Conservation (phyloP, 83 land plant species). For the Diphasiastrum complanatum region DNA sequence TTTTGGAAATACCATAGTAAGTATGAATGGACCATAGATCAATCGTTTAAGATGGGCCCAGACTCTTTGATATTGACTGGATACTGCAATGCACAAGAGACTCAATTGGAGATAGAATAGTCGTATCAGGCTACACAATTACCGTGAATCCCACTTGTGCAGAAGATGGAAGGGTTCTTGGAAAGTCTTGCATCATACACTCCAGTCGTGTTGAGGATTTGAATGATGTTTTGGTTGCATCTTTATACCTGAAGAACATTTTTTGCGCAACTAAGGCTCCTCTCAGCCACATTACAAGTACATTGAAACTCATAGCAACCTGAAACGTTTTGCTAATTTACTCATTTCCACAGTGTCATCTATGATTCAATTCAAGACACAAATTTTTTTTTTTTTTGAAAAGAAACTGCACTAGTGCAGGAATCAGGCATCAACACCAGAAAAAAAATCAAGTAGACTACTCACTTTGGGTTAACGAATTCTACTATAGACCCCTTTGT, state of each 20-base stretch:
- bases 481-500: constrained; percentile 83
- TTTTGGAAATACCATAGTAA: too few relatives aligned
- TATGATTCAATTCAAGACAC: too few relatives aligned
- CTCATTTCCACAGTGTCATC: too few relatives aligned
- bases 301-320: background rate
- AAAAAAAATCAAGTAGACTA: background rate
- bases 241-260: constrained; percentile 63
- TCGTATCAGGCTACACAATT: too few relatives aligned
- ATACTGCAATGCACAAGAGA: too few relatives aligned
- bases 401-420: too few relatives aligned
- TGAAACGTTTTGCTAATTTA: constrained; percentile 11
- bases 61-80: too few relatives aligned
- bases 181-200: constrained; percentile 99
- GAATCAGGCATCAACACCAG: background rate
- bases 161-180: constrained; percentile 72
- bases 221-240: constrained; percentile 69
- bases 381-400: too few relatives aligned
- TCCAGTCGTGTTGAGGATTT: constrained; percentile 92
- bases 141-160: constrained; percentile 94
- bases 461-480: constrained; percentile 92
- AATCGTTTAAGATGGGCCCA: too few relatives aligned
- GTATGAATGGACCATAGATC: too few relatives aligned
- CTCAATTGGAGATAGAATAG: too few relatives aligned
- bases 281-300: background rate
- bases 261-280: background rate